Base-by-base conservation (phyloP, 192 early-diverging fungal species). In the Coemansia brasiliensis region DNA sequence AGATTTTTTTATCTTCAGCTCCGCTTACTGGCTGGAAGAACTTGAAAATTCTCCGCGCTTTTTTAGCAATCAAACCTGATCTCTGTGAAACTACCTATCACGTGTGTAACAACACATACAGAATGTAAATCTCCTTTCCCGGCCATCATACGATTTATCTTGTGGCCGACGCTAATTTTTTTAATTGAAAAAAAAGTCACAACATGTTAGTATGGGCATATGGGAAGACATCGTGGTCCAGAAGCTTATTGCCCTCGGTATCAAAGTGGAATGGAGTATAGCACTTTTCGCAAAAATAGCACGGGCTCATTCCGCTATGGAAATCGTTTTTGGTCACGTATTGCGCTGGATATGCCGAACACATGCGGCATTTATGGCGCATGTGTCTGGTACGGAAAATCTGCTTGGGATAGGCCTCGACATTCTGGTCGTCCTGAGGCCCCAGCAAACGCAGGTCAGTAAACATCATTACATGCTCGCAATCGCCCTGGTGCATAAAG, bases 401-500 rank as follows among this genome's bases (percentile, higher is more conserved):
- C 40, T 68, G 64, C 63, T 64, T 70, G 15, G 87, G 87, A 48
- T 86, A 88, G 27, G 41, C 54, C 41, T 66, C 65, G 37, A 69
- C 69, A 43, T 76, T 63, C 65, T 74, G 61, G 39, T 84, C 85
- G 62, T 88, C 86, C 17, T 75, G 71, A 29, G 72, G 73, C 1
- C 66, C 71, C 29, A 74, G 53, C 10, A 80, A 54, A 11, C 88
- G 80, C 24, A 87, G 37, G 46, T 86, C 84, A 8, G 78, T 80
- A 51, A 93, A 85, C 60, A 86, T 74, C 29, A 93, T 35, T 21
- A 88, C 72, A 51, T 93, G 91, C 61, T 91, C 84, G 63, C 91
- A 93, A 50, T 84, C 77, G 27, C 86, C 91, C 73, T 91, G 89
- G 58, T 93, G 91, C 9, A 86, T 80, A 49, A 90, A 87, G 22